A percentile compares a stretch with the other conserved stretches of the same genome.
Evolutionary conservation across 1,284 basidiomycete species (phyloP).

Genomic region (Anthracocystis panici-leucophaei): DNA sequence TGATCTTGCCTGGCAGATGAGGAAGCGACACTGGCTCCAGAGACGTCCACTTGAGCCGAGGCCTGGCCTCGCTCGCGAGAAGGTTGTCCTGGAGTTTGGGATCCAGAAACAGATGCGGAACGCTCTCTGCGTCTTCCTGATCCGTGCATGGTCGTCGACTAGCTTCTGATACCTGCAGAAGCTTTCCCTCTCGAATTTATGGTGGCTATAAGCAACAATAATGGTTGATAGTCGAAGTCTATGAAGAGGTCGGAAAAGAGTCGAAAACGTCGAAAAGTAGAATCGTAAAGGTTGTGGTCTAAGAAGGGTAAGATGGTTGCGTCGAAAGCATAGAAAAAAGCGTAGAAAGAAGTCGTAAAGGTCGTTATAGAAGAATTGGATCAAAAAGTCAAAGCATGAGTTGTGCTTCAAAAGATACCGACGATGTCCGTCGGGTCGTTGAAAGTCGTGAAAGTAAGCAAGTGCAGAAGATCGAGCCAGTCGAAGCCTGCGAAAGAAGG

Average conservation of each 20-base stretch:
- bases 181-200: neutral
- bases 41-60: neutral
- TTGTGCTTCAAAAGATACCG: neutral
- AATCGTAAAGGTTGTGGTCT: neutral
- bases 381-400: slow-evolving; percentile 3
- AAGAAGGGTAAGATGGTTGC: neutral
- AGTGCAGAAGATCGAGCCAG: slow-evolving; percentile 1
- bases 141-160: slow-evolving; percentile 14
- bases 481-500: neutral
- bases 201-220: neutral
- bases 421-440: neutral
- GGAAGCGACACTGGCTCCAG: slow-evolving; percentile 9
- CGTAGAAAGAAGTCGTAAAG: slow-evolving; percentile 27
- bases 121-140: slow-evolving; percentile 17
- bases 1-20: slow-evolving; percentile 22
- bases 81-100: neutral
- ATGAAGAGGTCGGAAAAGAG: neutral
- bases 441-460: slow-evolving; percentile 1
- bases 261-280: neutral
- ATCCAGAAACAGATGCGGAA: slow-evolving; percentile 19
- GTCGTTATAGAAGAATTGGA: slow-evolving; percentile 18
- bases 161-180: slow-evolving; percentile 6
- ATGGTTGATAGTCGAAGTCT: neutral
- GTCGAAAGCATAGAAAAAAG: slow-evolving; percentile 2
- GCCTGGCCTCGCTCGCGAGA: neutral